phyloP scores from a whole-genome alignment of 164 flowering plant species.

The Tetrastigma voinierianum region DNA sequence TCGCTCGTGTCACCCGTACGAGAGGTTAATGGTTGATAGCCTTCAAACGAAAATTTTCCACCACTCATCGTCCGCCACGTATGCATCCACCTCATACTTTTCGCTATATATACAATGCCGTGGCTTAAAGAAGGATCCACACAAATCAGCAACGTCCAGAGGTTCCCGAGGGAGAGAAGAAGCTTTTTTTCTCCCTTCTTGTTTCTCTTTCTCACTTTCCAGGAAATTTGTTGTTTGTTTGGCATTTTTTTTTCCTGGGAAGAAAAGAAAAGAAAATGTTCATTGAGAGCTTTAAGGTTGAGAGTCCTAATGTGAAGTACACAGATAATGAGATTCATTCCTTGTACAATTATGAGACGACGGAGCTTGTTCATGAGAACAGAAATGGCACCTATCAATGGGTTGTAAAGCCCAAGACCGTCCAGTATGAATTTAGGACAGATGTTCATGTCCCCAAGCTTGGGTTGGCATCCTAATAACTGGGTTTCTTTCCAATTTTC shows the following conservation, averaged over 20 bases:
- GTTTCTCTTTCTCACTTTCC: too few species aligned
- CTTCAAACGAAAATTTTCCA: too few species aligned
- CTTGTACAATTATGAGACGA: constrained; percentile 79
- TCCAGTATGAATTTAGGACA: constrained; percentile 87
- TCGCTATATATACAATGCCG: too few species aligned
- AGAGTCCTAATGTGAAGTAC: constrained; percentile 88
- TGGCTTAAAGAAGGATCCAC: too few species aligned
- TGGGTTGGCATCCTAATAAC: constrained; percentile 45
- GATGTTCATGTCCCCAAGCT: constrained; percentile 81
- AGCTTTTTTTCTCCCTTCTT: too few species aligned
- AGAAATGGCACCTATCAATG: constrained; percentile 79
- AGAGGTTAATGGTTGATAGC: too few species aligned
- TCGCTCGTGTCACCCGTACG: too few species aligned
- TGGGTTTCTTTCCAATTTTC: background rate
- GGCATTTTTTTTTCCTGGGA: background rate
- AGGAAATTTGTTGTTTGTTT: too few species aligned
- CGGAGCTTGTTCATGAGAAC: constrained; percentile 91
- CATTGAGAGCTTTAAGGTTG: constrained; percentile 86
- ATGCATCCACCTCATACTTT: too few species aligned
- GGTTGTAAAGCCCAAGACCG: constrained; percentile 89
- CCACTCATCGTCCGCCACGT: too few species aligned
- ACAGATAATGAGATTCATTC: constrained; percentile 79
- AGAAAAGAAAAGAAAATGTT: constrained; percentile 59
- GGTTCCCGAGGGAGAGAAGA: too few species aligned
- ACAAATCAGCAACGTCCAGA: too few species aligned